Base-by-base conservation (phyloP, 495 filamentous ascomycete genomes). In the Chlorociboria aeruginascens region DNA sequence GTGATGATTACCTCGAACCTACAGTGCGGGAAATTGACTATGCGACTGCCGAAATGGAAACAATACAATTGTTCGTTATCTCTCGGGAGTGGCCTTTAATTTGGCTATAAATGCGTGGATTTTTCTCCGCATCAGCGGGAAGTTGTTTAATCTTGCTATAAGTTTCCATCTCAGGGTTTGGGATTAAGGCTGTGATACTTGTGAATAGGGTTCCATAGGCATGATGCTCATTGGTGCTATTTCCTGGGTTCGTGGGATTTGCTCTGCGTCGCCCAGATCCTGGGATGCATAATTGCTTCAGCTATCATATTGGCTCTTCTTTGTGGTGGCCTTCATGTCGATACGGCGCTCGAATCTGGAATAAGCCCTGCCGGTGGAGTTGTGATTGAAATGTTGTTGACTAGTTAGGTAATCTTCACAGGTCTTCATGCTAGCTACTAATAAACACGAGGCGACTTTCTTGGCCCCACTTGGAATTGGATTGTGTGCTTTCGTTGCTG, bases 121-220 rank as follows among this genome's bases (percentile, higher is more conserved):
- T 3, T 82, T 82, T 59, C 83, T 78, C 56, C 68, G 79, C 3
- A 76, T 83, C 48, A 74, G 68, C 47, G 78, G 79, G 17, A 77
- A 79, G 4, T 57, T 82, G 2, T 83, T 83, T 55, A 83, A 83
- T 53, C 81, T 77, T 35, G 78, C 76, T 31, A 74, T 78, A 63
- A 58, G 67, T 56, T 17, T 34, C 40, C 60, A 32, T 20, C 32
- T 30, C 16, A 16, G 11, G 11, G 42, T 41, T 13, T 14, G 29
- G 4, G 63, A 66, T 74, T 7, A 72, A 76, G 20, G 20, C 13
- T 73, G 2, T 35, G 66, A 66, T 49, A 8, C 28, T 36, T 33
- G 34, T 38, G 39, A 11, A 20, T 36, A 54, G 66, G 66, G 79
- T 7, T 78, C 77, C 3, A 55, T 83, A 11, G 76, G 69, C 0